Evolutionary conservation across 371 early-diverging fungal genomes (phyloP).

Genomic region (Saksenaea oblongispora): DNA sequence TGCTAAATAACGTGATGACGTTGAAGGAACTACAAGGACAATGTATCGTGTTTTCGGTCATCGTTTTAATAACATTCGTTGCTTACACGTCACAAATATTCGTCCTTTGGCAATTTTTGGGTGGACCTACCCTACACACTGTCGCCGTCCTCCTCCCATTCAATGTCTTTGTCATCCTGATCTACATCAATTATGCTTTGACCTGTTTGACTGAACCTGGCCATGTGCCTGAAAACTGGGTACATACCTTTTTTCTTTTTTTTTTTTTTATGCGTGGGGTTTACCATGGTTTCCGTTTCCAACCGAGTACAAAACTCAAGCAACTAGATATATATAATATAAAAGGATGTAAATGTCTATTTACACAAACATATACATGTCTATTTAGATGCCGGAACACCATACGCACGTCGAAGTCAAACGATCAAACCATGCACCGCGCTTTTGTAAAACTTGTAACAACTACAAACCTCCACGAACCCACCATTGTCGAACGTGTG

Average conservation of each 20-base stretch:
- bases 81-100: constrained; percentile 45
- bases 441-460: constrained; percentile 79
- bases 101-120: constrained; percentile 42
- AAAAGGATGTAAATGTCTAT: background rate
- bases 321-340: background rate
- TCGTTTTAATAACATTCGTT: constrained; percentile 27
- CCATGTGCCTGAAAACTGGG: constrained; percentile 71
- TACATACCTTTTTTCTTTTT: constrained; percentile 22
- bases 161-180: constrained; percentile 65
- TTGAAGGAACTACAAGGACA: constrained; percentile 27
- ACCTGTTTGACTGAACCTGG: constrained; percentile 83
- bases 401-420: constrained; percentile 67
- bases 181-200: constrained; percentile 81
- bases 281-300: constrained; percentile 1
- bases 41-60: constrained; percentile 30
- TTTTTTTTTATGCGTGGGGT: background rate
- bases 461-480: constrained; percentile 80
- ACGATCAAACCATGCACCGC: constrained; percentile 65
- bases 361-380: background rate
- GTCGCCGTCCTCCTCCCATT: constrained; percentile 60
- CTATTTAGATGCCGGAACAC: constrained; percentile 48
- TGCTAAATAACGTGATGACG: constrained; percentile 9
- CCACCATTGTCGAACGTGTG: constrained; percentile 83
- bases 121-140: constrained; percentile 20
- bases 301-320: background rate